These are phyloP conservation scores for Pichia membranifaciens DNA, from an alignment of 805 yeast species.

Conservation along the genomic window DNA sequence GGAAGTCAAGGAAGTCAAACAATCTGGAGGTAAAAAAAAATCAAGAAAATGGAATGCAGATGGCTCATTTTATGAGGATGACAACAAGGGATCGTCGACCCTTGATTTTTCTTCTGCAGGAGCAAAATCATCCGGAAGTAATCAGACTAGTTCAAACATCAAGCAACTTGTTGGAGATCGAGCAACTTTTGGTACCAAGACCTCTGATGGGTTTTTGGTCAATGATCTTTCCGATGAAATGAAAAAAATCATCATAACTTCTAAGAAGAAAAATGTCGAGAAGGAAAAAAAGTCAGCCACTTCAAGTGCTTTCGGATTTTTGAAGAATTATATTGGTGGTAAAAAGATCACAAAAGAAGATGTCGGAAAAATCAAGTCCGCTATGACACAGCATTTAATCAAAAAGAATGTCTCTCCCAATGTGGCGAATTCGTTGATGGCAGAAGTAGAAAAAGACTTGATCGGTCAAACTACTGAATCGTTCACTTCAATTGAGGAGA, in stretches of 20 bases:
- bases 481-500: constrained; percentile 68
- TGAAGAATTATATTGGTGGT: constrained; percentile 61
- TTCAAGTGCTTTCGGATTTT: constrained; percentile 46
- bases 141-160: constrained; percentile 24
- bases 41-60: constrained; percentile 63
- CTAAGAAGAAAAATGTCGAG: constrained; percentile 19
- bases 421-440: constrained; percentile 68
- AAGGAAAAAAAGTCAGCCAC: constrained; percentile 18
- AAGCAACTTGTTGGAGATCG: constrained; percentile 35
- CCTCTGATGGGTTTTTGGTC: constrained; percentile 53
- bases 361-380: constrained; percentile 55
- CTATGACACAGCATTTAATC: constrained; percentile 70
- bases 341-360: constrained; percentile 59
- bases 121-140: constrained; percentile 12
- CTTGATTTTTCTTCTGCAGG: constrained; percentile 51
- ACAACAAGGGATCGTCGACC: constrained; percentile 27
- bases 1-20: constrained; percentile 5
- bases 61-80: constrained; percentile 46
- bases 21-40: constrained; percentile 29
- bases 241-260: constrained; percentile 31
- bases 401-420: constrained; percentile 88
- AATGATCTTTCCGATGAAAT: constrained; percentile 55
- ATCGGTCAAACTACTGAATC: constrained; percentile 66
- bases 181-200: constrained; percentile 36
- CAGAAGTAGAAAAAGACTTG: constrained; percentile 62